A percentile compares a stretch with the other conserved stretches of the same genome.
Conservation (phyloP, 1,284 basidiomycete species). For the Leccinum subrobustum region DNA sequence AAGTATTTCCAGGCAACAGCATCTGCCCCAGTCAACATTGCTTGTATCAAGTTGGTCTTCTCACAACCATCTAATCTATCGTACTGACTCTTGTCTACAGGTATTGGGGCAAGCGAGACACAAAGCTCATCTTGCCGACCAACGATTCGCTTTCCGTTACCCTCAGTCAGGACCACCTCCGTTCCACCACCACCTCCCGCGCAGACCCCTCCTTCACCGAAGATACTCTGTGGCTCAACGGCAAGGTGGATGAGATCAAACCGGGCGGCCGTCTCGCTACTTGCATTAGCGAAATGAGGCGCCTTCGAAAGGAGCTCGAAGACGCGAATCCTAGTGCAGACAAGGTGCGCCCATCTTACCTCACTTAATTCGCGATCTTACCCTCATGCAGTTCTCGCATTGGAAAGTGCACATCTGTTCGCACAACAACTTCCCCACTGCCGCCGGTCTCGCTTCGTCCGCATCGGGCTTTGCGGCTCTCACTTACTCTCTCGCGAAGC, state of each 20-base stretch:
- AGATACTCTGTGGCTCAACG: constrained; percentile 93
- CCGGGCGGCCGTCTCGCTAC: constrained; percentile 76
- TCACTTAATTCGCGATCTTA: constrained; percentile 8
- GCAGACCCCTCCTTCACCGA: constrained; percentile 71
- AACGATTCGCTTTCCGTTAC: constrained; percentile 98
- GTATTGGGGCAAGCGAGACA: constrained; percentile 99
- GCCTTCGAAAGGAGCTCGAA: constrained; percentile 75
- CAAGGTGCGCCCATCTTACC: constrained; percentile 50
- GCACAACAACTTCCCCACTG: constrained; percentile 99
- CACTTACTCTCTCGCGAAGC: constrained; percentile 82
- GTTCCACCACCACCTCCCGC: constrained; percentile 91
- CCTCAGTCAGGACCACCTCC: constrained; percentile 93
- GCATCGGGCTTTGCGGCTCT: constrained; percentile 97
- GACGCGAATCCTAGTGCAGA: constrained; percentile 59
- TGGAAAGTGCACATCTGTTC: constrained; percentile 86
- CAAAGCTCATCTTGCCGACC: constrained; percentile 92
- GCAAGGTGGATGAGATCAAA: constrained; percentile 87
- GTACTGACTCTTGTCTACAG: constrained; percentile 42
- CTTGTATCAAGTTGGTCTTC: constrained; percentile 83
- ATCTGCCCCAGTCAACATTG: constrained; percentile 95
- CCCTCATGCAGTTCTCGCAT: constrained; percentile 57
- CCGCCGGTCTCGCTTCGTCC: constrained; percentile 95
- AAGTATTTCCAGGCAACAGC: constrained; percentile 80
- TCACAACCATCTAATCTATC: constrained; percentile 11
- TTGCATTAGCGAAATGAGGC: constrained; percentile 89